phyloP scores from a whole-genome alignment of 768 basidiomycete species.

The Tylopilus sp. region DNA sequence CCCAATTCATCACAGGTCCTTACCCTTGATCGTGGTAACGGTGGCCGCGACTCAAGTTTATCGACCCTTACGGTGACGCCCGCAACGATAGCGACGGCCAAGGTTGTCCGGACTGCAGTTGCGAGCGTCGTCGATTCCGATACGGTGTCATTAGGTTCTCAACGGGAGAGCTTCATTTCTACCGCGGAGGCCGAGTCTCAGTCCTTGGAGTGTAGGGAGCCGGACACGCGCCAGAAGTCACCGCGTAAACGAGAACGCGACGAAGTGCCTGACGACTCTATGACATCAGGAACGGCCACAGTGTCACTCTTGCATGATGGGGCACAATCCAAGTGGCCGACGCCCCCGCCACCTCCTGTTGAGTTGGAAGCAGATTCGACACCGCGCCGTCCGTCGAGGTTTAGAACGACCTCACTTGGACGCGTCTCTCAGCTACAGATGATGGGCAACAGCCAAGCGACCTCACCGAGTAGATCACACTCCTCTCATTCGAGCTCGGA shows the following conservation, averaged over 20 bases:
- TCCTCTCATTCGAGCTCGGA: conserved; percentile 38
- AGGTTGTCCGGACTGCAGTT: conserved; percentile 46
- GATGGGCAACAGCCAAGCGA: conserved; percentile 14
- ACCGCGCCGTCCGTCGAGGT: conserved; percentile 26
- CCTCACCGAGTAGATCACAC: conserved; percentile 49
- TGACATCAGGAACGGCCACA: conserved; percentile 13
- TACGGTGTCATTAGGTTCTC: conserved; percentile 17
- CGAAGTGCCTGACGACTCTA: conserved; percentile 14
- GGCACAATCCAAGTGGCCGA: conserved; percentile 27
- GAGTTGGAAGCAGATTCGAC: conserved; percentile 23
- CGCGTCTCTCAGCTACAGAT: conserved; percentile 25
- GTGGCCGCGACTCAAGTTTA: conserved; percentile 33
- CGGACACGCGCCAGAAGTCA: conserved; percentile 1
- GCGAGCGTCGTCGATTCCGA: conserved; percentile 48
- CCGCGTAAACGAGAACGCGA: conserved; percentile 7
- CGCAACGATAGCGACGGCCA: conserved; percentile 43
- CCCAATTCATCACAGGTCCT: conserved; percentile 21
- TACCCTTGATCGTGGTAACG: conserved; percentile 9
- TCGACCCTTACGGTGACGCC: conserved; percentile 42
- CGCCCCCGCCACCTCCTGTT: conserved; percentile 30
- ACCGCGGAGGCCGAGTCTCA: conserved; percentile 8
- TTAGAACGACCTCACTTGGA: conserved; percentile 28
- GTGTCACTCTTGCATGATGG: conserved; percentile 18
- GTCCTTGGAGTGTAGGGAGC: not conserved
- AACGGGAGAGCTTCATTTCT: conserved; percentile 11